phyloP scores from a whole-genome alignment of 192 early-diverging fungal genomes.

The Entomortierella beljakovae region DNA sequence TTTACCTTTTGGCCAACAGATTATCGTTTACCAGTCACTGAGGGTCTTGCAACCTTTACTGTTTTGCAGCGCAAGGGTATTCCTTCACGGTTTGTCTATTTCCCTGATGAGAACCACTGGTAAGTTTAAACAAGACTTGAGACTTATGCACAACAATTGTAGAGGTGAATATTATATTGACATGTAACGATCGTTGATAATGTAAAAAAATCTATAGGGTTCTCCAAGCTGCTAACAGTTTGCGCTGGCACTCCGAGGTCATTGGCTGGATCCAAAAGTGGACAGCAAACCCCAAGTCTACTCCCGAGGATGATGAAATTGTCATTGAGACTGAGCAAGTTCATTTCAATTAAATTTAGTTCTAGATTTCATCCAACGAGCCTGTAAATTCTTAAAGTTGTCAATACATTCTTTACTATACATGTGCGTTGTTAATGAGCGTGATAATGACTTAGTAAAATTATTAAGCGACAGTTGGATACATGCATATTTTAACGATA shows the following conservation, averaged over 20 bases:
- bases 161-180: neutral
- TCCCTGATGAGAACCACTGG: constrained; percentile 79
- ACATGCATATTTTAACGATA: no score
- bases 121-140: neutral
- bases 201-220: no score
- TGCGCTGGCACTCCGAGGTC: constrained; percentile 80
- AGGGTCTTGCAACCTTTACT: constrained; percentile 81
- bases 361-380: neutral
- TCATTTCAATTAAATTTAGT: neutral
- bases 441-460: no score
- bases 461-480: no score
- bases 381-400: no score
- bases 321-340: constrained; percentile 22
- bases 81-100: constrained; percentile 76
- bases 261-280: constrained; percentile 68
- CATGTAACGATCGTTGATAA: neutral
- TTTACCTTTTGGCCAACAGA: constrained; percentile 51
- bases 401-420: no score
- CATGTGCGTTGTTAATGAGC: no score
- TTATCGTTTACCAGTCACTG: constrained; percentile 75
- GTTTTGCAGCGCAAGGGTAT: constrained; percentile 79
- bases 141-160: no score
- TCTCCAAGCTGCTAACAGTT: constrained; percentile 80
- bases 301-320: neutral
- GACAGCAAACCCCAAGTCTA: constrained; percentile 34